Conservation (phyloP, 2,329 filamentous ascomycete genomes). For the Fusarium piperis region DNA sequence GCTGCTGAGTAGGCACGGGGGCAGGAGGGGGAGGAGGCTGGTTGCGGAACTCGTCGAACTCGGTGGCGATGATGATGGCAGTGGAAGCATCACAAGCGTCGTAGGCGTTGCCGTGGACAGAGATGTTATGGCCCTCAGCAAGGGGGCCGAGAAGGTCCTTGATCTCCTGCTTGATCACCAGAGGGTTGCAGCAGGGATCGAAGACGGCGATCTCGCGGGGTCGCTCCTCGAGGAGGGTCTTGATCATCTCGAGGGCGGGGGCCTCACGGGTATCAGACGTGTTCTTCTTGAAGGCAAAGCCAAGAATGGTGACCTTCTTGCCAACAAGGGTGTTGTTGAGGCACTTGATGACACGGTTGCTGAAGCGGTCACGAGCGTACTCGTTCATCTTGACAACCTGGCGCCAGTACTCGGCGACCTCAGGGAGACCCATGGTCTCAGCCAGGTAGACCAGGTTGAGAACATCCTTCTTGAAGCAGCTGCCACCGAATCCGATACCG, state of each 20-base stretch:
- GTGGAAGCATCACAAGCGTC: slow-evolving; percentile 60
- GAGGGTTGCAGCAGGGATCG: slow-evolving; percentile 69
- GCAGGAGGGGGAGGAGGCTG: slow-evolving; percentile 47
- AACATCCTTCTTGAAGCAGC: slow-evolving; percentile 85
- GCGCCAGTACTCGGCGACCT: slow-evolving; percentile 81
- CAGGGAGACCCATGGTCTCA: slow-evolving; percentile 72
- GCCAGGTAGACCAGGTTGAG: slow-evolving; percentile 78
- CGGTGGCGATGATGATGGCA: slow-evolving; percentile 64
- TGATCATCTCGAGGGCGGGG: slow-evolving; percentile 74
- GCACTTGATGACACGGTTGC: slow-evolving; percentile 70
- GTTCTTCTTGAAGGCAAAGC: slow-evolving; percentile 84
- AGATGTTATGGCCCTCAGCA: slow-evolving; percentile 55
- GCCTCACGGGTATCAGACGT: slow-evolving; percentile 80
- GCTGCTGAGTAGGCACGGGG: slow-evolving; percentile 38
- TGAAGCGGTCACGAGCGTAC: slow-evolving; percentile 76
- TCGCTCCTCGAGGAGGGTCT: slow-evolving; percentile 70
- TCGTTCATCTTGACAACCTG: slow-evolving; percentile 81
- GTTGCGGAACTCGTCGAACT: slow-evolving; percentile 65
- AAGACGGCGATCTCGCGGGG: slow-evolving; percentile 73
- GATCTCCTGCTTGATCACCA: slow-evolving; percentile 62
- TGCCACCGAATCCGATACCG: slow-evolving; percentile 81
- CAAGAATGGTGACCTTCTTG: slow-evolving; percentile 78
- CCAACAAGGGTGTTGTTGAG: slow-evolving; percentile 74
- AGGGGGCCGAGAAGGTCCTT: slow-evolving; percentile 52
- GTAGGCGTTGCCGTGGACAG: slow-evolving; percentile 59